phyloP scores from a whole-genome alignment of 208 protist genomes.

The Acanthamoeba healyi region DNA sequence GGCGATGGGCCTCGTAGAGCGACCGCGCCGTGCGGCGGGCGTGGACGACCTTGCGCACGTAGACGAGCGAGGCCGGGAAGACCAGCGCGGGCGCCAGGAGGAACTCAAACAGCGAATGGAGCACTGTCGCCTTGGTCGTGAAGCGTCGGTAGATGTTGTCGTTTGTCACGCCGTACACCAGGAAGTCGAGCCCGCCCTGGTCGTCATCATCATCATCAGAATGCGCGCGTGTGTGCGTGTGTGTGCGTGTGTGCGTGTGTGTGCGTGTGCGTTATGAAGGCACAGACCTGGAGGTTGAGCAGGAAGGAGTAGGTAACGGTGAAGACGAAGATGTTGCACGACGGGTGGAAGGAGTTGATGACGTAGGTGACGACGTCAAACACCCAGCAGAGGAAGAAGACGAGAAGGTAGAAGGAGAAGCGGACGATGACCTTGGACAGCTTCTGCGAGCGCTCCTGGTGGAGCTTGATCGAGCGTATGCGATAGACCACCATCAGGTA shows the following conservation, averaged over 20 bases:
- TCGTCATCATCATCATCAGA: too few species aligned
- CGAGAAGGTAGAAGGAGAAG: conserved; percentile 34
- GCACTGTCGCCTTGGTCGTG: background rate
- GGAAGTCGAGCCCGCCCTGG: background rate
- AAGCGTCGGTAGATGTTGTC: conserved; percentile 5
- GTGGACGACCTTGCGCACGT: background rate
- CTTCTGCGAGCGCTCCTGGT: background rate
- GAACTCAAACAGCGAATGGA: background rate
- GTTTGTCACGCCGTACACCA: conserved; percentile 21
- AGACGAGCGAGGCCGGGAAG: background rate
- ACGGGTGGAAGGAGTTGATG: background rate
- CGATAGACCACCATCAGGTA: background rate
- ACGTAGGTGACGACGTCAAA: conserved; percentile 54
- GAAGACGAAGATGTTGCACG: conserved; percentile 20
- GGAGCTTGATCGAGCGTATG: background rate
- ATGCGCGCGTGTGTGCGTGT: too few species aligned
- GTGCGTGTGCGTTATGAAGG: too few species aligned
- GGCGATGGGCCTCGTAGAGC: background rate
- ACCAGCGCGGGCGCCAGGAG: background rate
- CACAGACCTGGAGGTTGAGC: background rate
- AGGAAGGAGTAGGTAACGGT: background rate
- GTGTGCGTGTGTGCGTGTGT: too few species aligned
- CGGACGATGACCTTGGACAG: conserved; percentile 12
- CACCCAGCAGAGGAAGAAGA: conserved; percentile 57
- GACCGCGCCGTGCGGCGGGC: background rate